phyloP scores from a whole-genome alignment of 2,329 filamentous ascomycete genomes.

The Elsinoe perseae region DNA sequence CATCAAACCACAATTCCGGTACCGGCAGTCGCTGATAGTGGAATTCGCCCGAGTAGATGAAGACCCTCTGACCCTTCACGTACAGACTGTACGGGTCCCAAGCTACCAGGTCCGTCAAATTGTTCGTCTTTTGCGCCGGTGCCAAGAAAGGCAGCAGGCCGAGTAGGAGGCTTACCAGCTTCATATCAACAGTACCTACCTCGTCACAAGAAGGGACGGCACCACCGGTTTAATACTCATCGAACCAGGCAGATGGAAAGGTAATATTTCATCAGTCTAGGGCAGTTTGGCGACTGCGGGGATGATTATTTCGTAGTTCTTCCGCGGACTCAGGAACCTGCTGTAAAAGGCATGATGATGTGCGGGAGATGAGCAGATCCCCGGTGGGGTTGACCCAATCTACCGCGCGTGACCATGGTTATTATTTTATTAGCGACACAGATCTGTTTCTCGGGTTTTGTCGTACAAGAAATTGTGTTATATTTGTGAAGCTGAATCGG shows the following conservation, averaged over 20 bases:
- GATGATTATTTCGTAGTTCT: constrained; percentile 1
- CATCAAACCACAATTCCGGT: constrained; percentile 43
- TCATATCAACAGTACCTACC: background rate
- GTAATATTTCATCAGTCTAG: background rate
- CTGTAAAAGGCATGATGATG: constrained; percentile 10
- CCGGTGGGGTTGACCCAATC: constrained; percentile 4
- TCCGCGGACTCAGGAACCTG: constrained; percentile 1
- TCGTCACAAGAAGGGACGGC: background rate
- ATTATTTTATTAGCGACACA: background rate
- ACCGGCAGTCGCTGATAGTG: constrained; percentile 48
- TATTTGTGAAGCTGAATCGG: background rate
- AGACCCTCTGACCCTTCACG: constrained; percentile 44
- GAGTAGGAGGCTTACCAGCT: constrained; percentile 8
- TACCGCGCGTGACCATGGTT: background rate
- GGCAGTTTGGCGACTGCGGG: background rate
- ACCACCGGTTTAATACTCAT: background rate
- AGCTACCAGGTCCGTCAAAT: constrained; percentile 38
- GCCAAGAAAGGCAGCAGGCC: constrained; percentile 8
- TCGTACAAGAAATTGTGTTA: background rate
- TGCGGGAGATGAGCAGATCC: constrained; percentile 5
- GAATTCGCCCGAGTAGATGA: constrained; percentile 48
- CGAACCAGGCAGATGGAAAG: background rate
- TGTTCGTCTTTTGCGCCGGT: constrained; percentile 11
- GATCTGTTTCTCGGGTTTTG: background rate
- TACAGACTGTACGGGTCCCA: constrained; percentile 50